phyloP scores from a whole-genome alignment of 768 basidiomycete species.

The Tricholoma furcatifolium region DNA sequence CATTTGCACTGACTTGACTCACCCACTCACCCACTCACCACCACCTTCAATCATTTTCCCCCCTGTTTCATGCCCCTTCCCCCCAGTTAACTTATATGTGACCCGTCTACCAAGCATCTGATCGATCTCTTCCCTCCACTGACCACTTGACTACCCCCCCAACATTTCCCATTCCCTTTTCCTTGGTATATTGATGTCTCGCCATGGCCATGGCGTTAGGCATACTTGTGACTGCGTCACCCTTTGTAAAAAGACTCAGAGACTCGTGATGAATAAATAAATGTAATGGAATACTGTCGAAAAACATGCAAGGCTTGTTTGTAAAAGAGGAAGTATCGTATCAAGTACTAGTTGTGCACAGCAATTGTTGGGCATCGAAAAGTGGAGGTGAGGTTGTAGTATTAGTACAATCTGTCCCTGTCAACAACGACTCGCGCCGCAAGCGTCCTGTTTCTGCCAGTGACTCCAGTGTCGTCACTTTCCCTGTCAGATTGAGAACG shows the following conservation, averaged over 20 bases:
- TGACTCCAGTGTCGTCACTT: constrained; percentile 33
- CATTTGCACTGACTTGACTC: not conserved
- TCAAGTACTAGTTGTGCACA: constrained; percentile 18
- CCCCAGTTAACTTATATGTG: not conserved
- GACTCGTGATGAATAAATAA: not conserved
- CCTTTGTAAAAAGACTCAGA: too few species aligned
- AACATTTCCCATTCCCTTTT: not conserved
- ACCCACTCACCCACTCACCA: not conserved
- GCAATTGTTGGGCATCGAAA: constrained; percentile 24
- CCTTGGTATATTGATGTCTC: too few species aligned
- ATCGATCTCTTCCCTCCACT: not conserved
- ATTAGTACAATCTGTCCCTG: constrained; percentile 35
- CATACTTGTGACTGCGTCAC: too few species aligned
- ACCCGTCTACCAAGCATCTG: not conserved
- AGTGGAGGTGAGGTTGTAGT: constrained; percentile 10
- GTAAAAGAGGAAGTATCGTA: too few species aligned
- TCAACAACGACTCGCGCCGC: constrained; percentile 34
- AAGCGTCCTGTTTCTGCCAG: constrained; percentile 31
- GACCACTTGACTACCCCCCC: not conserved
- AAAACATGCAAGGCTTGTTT: not conserved
- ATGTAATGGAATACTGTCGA: not conserved
- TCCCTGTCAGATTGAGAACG: constrained; percentile 66
- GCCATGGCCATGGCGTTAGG: too few species aligned
- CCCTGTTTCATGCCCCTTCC: not conserved
- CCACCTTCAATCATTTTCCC: not conserved